Percentiles rank a stretch among this genome's conserved stretches.
These are phyloP conservation scores for Staphylotrichum longicolle DNA, from an alignment of 495 filamentous ascomycete genomes.

Conservation along the genomic window DNA sequence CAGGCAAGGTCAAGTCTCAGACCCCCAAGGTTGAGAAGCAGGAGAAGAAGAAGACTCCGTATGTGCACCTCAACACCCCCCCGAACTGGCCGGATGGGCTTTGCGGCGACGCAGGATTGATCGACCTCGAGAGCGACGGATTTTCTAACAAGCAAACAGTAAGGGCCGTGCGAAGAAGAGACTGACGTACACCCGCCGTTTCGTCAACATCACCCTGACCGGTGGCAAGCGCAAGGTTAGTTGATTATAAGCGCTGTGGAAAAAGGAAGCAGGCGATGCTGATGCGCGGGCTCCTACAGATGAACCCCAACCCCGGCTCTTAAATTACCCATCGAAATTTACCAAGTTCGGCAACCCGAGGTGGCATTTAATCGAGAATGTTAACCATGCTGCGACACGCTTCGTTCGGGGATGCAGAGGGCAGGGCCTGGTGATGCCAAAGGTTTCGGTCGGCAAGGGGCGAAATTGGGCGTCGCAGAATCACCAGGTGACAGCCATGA, in stretches of 20 bases:
- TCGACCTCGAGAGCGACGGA: background rate
- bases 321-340: conserved; percentile 35
- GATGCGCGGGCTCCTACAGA: conserved; percentile 29
- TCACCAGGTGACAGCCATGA: conserved; percentile 16
- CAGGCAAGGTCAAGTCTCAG: conserved; percentile 52
- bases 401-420: conserved; percentile 8
- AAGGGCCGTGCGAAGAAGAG: conserved; percentile 99
- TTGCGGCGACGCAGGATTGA: background rate
- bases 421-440: conserved; percentile 18
- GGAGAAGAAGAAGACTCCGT: conserved; percentile 86
- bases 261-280: background rate
- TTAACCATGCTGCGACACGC: conserved; percentile 12
- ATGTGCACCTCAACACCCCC: conserved; percentile 17
- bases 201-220: conserved; percentile 98
- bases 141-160: conserved; percentile 30
- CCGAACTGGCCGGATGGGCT: too few species aligned
- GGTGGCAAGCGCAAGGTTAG: conserved; percentile 98
- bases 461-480: conserved; percentile 3
- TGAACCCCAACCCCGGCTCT: conserved; percentile 53
- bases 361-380: conserved; percentile 8
- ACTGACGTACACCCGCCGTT: conserved; percentile 92
- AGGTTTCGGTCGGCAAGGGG: conserved; percentile 6
- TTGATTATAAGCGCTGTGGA: background rate
- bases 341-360: conserved; percentile 16
- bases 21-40: conserved; percentile 74